Evolutionary conservation across 257 asterid genomes (phyloP), one percentile per base, ranked within the genome.

Genomic region (Solanum paucissectum): DNA sequence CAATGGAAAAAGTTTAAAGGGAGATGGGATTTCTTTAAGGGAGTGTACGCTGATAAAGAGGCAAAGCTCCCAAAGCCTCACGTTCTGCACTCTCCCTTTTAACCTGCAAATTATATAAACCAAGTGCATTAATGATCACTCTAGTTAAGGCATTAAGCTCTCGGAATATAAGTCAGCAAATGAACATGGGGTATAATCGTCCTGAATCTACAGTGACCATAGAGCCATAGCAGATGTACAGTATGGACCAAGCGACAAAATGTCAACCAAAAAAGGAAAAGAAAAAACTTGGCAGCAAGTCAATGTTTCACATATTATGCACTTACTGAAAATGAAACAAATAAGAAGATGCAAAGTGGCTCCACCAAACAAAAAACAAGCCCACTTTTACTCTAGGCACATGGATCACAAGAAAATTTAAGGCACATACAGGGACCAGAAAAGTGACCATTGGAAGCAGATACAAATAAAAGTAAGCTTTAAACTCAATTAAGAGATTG

Each of bases 21-120:
- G 69, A 49, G 32, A 52, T 52, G 29, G 38, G 76, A 66, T 58
- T 88, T 83, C 87, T 87, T 96, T 85, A 97, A 21, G 99, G 99
- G 88, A 97, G 34, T 68, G 96, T 89, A 55, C 99, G 98, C 92
- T 97, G 98, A 87, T 95, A 95, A 87, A 97, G 98, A 52, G 99
- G 98, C 91, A 91, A 91, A n/a, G 93, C 99, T 79, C 99, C 99
- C n/a, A 95, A 93, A 38, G 98, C 96, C 92, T 93, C 94, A 20
- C 98, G 98, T 90, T 97, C 99, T 49, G 99, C 99, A 3, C 86
- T 91, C 94, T 97, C 99, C 86, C 92, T 93, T 91, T 97, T 95
- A 75, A 97, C 95, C 99, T 97, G 95, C 81, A 90, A 83, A 64
- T 82, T 71, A 42, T 62, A 44, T 9, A 27, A 20, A 34, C 72